A percentile compares a stretch with the other conserved stretches of the same genome.
Evolutionary conservation across 192 early-diverging fungal species (phyloP).

Genomic region (Phycomyces nitens): DNA sequence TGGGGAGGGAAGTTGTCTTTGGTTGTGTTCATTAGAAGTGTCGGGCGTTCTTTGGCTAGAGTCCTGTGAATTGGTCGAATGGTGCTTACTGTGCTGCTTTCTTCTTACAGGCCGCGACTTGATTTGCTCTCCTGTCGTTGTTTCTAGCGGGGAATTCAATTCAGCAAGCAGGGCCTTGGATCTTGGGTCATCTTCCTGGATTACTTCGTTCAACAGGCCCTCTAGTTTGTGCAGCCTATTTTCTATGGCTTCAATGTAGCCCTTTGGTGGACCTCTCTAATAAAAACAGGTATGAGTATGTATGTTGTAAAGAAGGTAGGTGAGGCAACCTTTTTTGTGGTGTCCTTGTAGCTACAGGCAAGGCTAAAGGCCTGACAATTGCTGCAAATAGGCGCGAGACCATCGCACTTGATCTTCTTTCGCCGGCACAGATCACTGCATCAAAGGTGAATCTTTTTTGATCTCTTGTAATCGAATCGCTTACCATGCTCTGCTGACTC

Average conservation of each 20-base stretch:
- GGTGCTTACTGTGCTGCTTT: background rate
- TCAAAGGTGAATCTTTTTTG: background rate
- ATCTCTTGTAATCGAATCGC: background rate
- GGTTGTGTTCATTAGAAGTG: background rate
- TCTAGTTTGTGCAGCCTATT: slow-evolving; percentile 70
- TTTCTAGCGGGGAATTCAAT: slow-evolving; percentile 36
- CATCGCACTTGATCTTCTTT: slow-evolving; percentile 86
- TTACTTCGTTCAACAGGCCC: slow-evolving; percentile 54
- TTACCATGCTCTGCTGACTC: slow-evolving; percentile 41
- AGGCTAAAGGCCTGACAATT: slow-evolving; percentile 68
- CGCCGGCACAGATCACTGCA: slow-evolving; percentile 70
- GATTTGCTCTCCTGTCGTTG: slow-evolving; percentile 30
- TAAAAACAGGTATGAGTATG: background rate
- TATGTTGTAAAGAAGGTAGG: slow-evolving; percentile 22
- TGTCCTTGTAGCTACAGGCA: slow-evolving; percentile 63
- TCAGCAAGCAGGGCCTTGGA: slow-evolving; percentile 30
- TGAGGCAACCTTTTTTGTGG: slow-evolving; percentile 37
- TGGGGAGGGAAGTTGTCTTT: background rate
- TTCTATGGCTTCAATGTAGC: slow-evolving; percentile 86
- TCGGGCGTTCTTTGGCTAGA: too few species aligned
- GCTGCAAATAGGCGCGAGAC: slow-evolving; percentile 60
- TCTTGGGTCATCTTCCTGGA: slow-evolving; percentile 48
- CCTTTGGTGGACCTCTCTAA: slow-evolving; percentile 79
- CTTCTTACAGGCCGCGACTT: slow-evolving; percentile 21
- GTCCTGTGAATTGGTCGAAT: background rate